phyloP scores from a whole-genome alignment of 306 rosid genomes.

The Pyrus pyrifolia region DNA sequence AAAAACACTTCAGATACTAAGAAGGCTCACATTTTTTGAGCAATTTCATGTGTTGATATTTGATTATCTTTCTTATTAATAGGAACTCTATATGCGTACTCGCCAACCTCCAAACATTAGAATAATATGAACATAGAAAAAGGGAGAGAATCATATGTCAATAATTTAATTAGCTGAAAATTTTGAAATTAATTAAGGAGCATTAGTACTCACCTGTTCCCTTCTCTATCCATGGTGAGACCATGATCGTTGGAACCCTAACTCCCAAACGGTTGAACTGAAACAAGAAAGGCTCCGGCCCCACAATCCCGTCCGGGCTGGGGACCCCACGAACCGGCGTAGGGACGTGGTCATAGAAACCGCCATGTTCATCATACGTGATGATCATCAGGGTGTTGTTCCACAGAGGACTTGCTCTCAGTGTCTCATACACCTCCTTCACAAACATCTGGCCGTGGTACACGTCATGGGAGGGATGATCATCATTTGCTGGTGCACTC shows the following conservation, averaged over 20 bases:
- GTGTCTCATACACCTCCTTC: constrained; percentile 81
- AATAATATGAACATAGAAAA: not conserved
- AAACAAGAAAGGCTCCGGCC: constrained; percentile 61
- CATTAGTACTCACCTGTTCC: constrained; percentile 44
- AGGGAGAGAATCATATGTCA: not conserved
- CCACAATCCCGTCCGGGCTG: constrained; percentile 70
- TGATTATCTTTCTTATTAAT: not conserved
- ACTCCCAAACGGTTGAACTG: constrained; percentile 72
- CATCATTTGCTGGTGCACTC: constrained; percentile 61
- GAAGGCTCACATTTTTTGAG: too few relatives aligned
- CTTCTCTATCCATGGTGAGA: constrained; percentile 90
- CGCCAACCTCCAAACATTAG: not conserved
- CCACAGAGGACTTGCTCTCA: constrained; percentile 89
- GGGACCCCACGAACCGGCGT: constrained; percentile 70
- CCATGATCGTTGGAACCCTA: constrained; percentile 72
- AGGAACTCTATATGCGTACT: not conserved
- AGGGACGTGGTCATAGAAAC: constrained; percentile 75
- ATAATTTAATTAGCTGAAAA: not conserved
- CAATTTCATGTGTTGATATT: not conserved
- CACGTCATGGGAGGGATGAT: constrained; percentile 90
- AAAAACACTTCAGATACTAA: too few relatives aligned
- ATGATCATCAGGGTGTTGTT: constrained; percentile 57
- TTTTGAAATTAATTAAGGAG: not conserved
- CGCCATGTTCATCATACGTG: constrained; percentile 93
- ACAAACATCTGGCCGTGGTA: constrained; percentile 72